Evolutionary conservation across 2,329 filamentous ascomycete genomes (phyloP).

Genomic region (Aspergillus sp.): DNA sequence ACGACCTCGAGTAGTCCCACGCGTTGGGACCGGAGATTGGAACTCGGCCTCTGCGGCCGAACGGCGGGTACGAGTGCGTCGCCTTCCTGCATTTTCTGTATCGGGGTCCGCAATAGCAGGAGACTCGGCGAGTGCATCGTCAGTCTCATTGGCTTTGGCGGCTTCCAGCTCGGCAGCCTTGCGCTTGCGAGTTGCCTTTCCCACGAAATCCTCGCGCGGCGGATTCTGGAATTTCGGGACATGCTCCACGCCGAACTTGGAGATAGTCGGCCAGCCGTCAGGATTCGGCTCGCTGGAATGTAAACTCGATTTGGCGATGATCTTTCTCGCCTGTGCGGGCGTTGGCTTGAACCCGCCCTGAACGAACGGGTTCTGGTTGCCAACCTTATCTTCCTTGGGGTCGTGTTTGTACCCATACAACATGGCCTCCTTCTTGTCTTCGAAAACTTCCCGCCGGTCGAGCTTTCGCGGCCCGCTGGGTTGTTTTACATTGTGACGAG

Average conservation of each 20-base stretch:
- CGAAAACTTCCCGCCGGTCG: conserved; percentile 51
- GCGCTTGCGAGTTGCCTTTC: conserved; percentile 37
- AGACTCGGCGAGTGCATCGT: conserved; percentile 28
- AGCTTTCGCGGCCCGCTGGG: conserved; percentile 52
- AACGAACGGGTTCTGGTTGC: conserved; percentile 57
- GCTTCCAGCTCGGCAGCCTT: conserved; percentile 37
- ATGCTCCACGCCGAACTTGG: conserved; percentile 37
- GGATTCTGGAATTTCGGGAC: conserved; percentile 37
- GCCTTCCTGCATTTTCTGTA: conserved; percentile 31
- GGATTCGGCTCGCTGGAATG: conserved; percentile 39
- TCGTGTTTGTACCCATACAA: conserved; percentile 62
- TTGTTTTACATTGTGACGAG: conserved; percentile 51
- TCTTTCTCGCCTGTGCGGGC: conserved; percentile 41
- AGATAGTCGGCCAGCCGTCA: conserved; percentile 41
- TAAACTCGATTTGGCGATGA: conserved; percentile 34
- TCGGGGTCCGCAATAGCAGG: conserved; percentile 28
- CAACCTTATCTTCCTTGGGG: conserved; percentile 44
- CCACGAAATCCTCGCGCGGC: conserved; percentile 26
- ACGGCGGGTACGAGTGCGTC: conserved; percentile 33
- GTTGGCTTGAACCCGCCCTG: conserved; percentile 52
- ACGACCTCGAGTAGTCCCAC: conserved; percentile 25
- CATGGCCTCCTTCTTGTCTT: conserved; percentile 61
- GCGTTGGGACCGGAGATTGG: conserved; percentile 15
- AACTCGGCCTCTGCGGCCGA: conserved; percentile 22
- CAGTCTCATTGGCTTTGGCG: conserved; percentile 26